phyloP scores from a whole-genome alignment of 148 eudicot genomes.

The Cornus kousa region DNA sequence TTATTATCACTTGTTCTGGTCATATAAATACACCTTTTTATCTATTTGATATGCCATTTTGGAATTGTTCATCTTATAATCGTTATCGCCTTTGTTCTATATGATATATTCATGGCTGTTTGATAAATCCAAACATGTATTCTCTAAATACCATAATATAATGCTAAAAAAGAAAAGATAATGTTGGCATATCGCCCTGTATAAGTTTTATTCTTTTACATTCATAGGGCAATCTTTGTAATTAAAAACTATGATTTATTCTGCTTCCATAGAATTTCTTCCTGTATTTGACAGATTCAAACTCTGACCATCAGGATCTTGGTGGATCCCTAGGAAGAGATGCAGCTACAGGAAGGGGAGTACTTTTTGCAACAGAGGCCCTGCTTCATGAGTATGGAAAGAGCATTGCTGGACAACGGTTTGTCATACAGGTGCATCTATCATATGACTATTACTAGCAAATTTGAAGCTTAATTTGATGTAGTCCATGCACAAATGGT shows the following conservation, averaged over 20 bases:
- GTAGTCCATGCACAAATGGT: neutral
- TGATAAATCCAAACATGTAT: too few species aligned
- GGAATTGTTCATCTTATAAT: neutral
- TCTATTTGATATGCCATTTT: neutral
- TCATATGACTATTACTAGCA: neutral
- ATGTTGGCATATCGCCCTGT: neutral
- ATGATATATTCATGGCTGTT: neutral
- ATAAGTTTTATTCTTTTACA: neutral
- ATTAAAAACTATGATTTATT: neutral
- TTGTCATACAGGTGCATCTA: constrained; percentile 72
- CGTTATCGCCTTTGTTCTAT: neutral
- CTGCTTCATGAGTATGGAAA: constrained; percentile 80
- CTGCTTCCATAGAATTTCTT: neutral
- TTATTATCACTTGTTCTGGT: neutral
- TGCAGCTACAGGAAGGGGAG: constrained; percentile 99
- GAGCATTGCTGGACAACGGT: constrained; percentile 84
- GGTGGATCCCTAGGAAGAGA: constrained; percentile 99
- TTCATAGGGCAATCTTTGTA: neutral
- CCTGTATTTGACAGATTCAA: neutral
- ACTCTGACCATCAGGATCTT: constrained; percentile 60
- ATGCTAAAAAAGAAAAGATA: too few species aligned
- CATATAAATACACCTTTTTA: neutral
- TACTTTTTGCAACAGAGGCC: constrained; percentile 88
- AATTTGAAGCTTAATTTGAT: neutral
- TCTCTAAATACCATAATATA: too few species aligned